phyloP scores from a whole-genome alignment of 179 eudicot genomes.

The Dionaea muscipula region DNA sequence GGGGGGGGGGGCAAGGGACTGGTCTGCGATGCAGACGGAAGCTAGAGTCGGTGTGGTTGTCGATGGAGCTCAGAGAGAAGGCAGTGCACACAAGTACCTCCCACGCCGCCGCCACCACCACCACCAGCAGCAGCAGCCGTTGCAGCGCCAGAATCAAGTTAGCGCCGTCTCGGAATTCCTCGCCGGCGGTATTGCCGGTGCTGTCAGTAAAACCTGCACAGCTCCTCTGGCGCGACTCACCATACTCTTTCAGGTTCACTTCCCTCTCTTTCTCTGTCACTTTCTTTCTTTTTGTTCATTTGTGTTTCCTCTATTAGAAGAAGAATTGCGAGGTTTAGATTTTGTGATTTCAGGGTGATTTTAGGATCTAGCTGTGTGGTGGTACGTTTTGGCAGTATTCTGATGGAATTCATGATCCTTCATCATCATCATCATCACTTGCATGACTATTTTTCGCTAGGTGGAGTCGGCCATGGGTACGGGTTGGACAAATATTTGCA shows the following conservation, averaged over 20 bases:
- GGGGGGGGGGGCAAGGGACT: constrained; percentile 8
- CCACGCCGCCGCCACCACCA: constrained; percentile 14
- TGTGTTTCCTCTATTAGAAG: neutral
- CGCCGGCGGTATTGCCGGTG: constrained; percentile 72
- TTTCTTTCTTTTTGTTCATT: neutral
- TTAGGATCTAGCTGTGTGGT: no score
- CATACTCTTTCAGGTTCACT: constrained; percentile 51
- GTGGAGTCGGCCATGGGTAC: no score
- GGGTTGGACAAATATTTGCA: no score
- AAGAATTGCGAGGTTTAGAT: no score
- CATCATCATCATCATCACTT: no score
- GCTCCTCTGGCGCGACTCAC: constrained; percentile 73
- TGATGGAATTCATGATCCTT: no score
- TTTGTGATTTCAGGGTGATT: no score
- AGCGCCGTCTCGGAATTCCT: constrained; percentile 55
- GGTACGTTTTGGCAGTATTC: no score
- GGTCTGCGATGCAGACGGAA: constrained; percentile 56
- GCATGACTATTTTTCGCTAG: no score
- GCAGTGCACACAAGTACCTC: constrained; percentile 33
- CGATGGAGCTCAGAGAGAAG: constrained; percentile 41
- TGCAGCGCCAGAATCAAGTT: constrained; percentile 42
- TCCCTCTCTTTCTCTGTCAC: neutral
- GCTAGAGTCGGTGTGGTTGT: constrained; percentile 66
- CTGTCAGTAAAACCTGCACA: constrained; percentile 67
- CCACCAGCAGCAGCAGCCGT: constrained; percentile 18